A percentile compares a stretch with the other conserved stretches of the same genome.
These are phyloP conservation scores for Colletotrichum cordylinicola DNA, from an alignment of 2,329 filamentous ascomycete species.

Conservation along the genomic window DNA sequence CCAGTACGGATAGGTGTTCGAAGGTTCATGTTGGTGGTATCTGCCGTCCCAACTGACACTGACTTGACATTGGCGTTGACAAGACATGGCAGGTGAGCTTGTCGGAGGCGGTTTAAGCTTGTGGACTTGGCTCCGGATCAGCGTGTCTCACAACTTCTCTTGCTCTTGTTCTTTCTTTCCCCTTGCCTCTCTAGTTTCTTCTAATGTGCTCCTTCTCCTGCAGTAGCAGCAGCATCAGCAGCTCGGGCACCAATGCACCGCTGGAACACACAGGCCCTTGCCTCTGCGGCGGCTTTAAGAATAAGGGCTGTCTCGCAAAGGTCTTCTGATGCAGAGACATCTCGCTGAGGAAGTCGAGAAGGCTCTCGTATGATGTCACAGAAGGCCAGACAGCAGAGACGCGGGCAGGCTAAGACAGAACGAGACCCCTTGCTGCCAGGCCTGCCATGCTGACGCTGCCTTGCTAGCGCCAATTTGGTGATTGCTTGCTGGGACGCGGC, in stretches of 20 bases:
- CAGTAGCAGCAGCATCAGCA: neutral
- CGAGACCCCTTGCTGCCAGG: constrained; percentile 7
- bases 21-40: neutral
- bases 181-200: neutral
- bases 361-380: constrained; percentile 8
- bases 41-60: neutral
- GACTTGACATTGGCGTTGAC: neutral
- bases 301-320: neutral
- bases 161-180: neutral
- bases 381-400: neutral
- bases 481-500: neutral
- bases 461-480: neutral
- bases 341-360: neutral
- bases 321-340: neutral
- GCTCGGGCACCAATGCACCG: neutral
- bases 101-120: neutral
- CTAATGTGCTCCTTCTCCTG: neutral
- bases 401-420: constrained; percentile 7
- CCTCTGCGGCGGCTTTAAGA: neutral
- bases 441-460: neutral
- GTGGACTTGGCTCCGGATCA: neutral
- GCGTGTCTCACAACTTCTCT: neutral
- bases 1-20: no score
- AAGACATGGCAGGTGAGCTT: neutral
- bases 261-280: neutral